Evolutionary conservation across 768 basidiomycete genomes (phyloP), one percentile per base, ranked within the genome.

Genomic region (Termitomyces eurrhizus): DNA sequence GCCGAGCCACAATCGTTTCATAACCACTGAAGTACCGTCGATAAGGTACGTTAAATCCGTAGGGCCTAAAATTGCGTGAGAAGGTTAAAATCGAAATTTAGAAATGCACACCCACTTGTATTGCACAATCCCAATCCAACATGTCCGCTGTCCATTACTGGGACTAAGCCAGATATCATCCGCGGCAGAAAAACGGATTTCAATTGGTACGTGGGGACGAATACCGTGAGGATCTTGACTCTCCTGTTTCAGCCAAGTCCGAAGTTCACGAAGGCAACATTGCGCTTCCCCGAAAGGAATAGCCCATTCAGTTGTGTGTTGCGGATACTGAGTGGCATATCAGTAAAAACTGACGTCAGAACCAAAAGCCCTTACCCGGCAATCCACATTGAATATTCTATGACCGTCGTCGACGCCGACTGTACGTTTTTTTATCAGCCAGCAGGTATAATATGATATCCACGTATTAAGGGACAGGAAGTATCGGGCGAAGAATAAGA

Each of bases 101-200:
- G 45, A 52, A 46, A 56, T 13, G 14, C 33, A 11, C 14, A 75
- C 91, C 68, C 60, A 98, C 96, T 93, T 93, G 78, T 88, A 99
- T 69, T 95, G 93, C n/a, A 97, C 85, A 56, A 98, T 86, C n/a
- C 97, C 97, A 61, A 99, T 92, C 91, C 95, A 99, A 66, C 88
- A 90, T 8, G 90, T 95, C 70, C 75, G 78, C 59, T 85, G 81
- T 56, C 88, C 88, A 69, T 84, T 85, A 68, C 89, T 89, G 2
- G 97, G 97, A 70, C 91, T 93, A 36, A 99, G 79, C 93, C 93
- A 98, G 56, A 97, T 91, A 68, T 97, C 92, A 73, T 98, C 97
- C 26, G 80, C 78, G 14, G 86, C 85, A 48, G 93, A 89, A 72
- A 92, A 95, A 11, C 97, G 84, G 56, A 99, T 84, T 76, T 98